Evolutionary conservation across 768 basidiomycete species (phyloP).

Genomic region (Mycena filopes): DNA sequence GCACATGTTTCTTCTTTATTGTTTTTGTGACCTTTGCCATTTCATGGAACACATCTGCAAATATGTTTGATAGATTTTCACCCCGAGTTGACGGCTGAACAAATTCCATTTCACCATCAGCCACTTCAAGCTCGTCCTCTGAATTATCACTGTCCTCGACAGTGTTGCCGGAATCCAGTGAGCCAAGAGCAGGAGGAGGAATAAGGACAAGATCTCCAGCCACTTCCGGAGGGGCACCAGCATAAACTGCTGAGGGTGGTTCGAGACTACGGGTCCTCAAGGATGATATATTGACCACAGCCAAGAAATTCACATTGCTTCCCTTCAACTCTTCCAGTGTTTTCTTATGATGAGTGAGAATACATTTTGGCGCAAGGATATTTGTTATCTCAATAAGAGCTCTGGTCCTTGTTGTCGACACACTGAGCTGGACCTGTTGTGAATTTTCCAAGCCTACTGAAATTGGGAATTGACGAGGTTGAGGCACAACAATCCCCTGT

Average conservation of each 20-base stretch:
- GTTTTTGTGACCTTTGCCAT: constrained; percentile 19
- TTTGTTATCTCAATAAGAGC: constrained; percentile 28
- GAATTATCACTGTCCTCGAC: not conserved
- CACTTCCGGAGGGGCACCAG: not conserved
- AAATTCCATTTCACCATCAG: not conserved
- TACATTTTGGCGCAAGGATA: constrained; percentile 30
- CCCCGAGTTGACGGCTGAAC: no score
- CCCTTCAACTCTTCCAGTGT: constrained; percentile 21
- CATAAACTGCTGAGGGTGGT: not conserved
- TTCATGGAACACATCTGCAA: constrained; percentile 29
- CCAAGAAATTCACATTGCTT: constrained; percentile 11
- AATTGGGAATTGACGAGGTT: constrained; percentile 13
- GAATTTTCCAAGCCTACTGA: not conserved
- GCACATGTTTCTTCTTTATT: constrained; percentile 25
- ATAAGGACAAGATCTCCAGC: not conserved
- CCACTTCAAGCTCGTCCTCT: not conserved
- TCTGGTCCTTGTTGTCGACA: constrained; percentile 30
- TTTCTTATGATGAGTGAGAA: constrained; percentile 23
- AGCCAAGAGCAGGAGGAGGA: not conserved
- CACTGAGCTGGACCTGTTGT: constrained; percentile 4
- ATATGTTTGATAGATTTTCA: constrained; percentile 16
- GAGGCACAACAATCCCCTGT: constrained; percentile 20
- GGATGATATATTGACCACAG: constrained; percentile 27
- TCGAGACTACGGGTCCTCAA: constrained; percentile 13
- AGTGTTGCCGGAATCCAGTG: not conserved